Base-by-base conservation (phyloP, 371 early-diverging fungal genomes). In the Rhizopus sp. region DNA sequence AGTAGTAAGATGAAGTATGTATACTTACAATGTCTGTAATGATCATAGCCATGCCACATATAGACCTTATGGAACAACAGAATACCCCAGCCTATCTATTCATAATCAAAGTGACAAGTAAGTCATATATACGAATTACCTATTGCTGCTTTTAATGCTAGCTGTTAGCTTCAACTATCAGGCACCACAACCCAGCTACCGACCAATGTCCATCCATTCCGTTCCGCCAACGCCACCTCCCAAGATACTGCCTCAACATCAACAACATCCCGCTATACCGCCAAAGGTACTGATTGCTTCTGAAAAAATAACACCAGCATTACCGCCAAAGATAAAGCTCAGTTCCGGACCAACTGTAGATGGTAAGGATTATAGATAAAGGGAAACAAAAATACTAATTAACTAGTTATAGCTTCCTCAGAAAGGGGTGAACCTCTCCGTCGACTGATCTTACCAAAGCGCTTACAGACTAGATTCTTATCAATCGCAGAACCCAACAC, bases 401-500 rank as follows among this genome's bases (percentile, higher is more conserved):
- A 41, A 46, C 9, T 44, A 6, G 16, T 17, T 8, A 50, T 53
- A 77, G 80, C 74, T 6, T 69, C 67, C 7, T 77, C 81, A 7
- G 89, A 90, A 64, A 68, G 83, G 45, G 88, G 89, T 15, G 75
- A 73, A 54, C 83, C 83, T 39, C 63, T 94, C 56, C 80, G 95
- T 33, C 80, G 66, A 13, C 58, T 95, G 39, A 66, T 81, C 34
- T 66, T 95, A 6, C 93, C 95, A 12, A 57, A 65, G 10, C 66
- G 73, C 0, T 60, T 95, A 7, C 70, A 88, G 7, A 66, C 81
- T 4, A 69, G 70, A 15, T 96, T 96, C 54, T 60, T 92, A 31
- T 70, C 75, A n/a, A 82, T 92, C 50, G 96, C 96, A 1, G 68
- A 72, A 9, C 49, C 61, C 5, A 95, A 96, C 68, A 96, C 96